Evolutionary conservation across 352 stramenopile species (phyloP), one percentile per base, ranked within the genome.

Genomic region (Globisporangium acanthophoron): DNA sequence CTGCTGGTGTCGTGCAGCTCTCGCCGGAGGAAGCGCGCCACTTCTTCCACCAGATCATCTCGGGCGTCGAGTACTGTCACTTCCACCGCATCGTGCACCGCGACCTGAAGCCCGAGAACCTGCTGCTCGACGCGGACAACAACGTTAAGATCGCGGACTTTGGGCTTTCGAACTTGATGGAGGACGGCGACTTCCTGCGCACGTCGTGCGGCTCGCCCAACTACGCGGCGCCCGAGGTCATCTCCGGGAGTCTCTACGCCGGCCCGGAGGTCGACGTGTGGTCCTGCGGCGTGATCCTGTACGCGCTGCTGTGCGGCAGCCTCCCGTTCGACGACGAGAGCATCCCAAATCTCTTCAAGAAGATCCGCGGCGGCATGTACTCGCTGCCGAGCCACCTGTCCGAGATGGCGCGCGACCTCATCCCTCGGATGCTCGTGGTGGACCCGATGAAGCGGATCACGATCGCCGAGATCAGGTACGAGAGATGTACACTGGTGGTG

Each of bases 91-190:
- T 99, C 62, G 97, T 99, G 45, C 97, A 99, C 67, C 87, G 97
- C 62, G 97, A 99, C 76, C 79, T 99, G 39, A 99, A 99, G 71
- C 96, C 96, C 5, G 96, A 99, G 54, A 99, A 99, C 71, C 66
- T 99, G 50, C 79, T 99, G 48, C 72, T 99, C 35, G 97, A 99
- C 74, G 92, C 89, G 9, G 96, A 99, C 69, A 97, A 98, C 65
- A 99, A 99, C 71, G 97, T 99, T 67, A 99, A 99, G 73, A 98
- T 99, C 74, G 97, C 97, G 11, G 97, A 99, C 71, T 99, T 99
- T 79, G 97, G 97, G 21, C 84, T 99, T 12, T 98, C 92, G 20
- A 99, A 99, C 73, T 82, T 98, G 49, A 99, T 99, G 87, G 75
- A 95, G 31, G 97, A 99, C 73, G 97, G 97, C 57, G 95, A 99